These are phyloP conservation scores for Aspergillus quadrilineatus DNA, from an alignment of 2,329 filamentous ascomycete genomes.

Conservation along the genomic window DNA sequence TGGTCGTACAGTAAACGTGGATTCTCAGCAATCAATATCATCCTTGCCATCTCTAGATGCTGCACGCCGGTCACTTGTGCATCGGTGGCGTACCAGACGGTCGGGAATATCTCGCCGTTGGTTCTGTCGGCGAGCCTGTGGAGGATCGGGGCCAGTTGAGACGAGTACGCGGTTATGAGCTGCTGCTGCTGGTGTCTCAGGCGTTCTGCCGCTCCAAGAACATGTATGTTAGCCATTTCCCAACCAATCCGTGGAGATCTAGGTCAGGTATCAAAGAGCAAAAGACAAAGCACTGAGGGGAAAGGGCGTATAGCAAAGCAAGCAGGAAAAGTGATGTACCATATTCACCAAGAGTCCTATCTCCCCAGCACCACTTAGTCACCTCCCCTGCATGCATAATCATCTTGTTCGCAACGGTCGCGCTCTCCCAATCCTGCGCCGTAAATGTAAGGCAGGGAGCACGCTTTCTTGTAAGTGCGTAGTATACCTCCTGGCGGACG, in stretches of 20 bases:
- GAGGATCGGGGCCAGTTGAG: constrained; percentile 14
- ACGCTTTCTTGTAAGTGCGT: constrained; percentile 21
- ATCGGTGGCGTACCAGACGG: constrained; percentile 23
- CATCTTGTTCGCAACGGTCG: constrained; percentile 18
- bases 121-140: constrained; percentile 16
- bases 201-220: neutral
- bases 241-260: too few species aligned
- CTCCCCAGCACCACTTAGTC: constrained; percentile 23
- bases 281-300: too few species aligned
- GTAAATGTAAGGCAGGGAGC: constrained; percentile 18
- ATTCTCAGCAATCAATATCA: constrained; percentile 24
- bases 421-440: constrained; percentile 8
- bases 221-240: neutral
- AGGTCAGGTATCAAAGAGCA: too few species aligned
- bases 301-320: too few species aligned
- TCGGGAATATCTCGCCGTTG: constrained; percentile 24
- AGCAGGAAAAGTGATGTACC: constrained; percentile 6
- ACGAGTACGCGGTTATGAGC: neutral
- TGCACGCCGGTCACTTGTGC: constrained; percentile 24
- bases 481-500: constrained; percentile 28
- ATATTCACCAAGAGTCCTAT: constrained; percentile 14
- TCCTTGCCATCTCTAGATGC: constrained; percentile 22
- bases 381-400: constrained; percentile 23
- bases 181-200: neutral
- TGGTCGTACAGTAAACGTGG: constrained; percentile 18